Conservation (phyloP, 352 stramenopile species). For the Phytophthora pini region DNA sequence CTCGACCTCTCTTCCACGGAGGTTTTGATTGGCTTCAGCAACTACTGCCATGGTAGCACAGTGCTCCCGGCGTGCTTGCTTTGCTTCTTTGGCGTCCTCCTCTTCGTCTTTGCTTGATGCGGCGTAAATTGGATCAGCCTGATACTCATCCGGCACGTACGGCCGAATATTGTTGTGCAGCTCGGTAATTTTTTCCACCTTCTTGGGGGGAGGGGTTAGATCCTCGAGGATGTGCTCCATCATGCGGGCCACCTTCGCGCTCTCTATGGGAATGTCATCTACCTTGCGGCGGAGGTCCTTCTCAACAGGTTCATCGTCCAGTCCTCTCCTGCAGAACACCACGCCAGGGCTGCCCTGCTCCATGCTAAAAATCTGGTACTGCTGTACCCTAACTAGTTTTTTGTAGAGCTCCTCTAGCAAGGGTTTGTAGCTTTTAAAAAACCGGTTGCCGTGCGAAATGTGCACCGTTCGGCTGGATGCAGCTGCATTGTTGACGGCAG, state of each 20-base stretch:
- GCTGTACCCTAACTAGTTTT: constrained; percentile 4
- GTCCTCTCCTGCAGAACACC: constrained; percentile 3
- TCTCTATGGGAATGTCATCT: too few species aligned
- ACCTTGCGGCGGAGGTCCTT: constrained; percentile 15
- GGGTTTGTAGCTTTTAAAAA: constrained; percentile 15
- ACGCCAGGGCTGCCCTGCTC: neutral
- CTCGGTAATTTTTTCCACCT: too few species aligned
- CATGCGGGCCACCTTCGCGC: too few species aligned
- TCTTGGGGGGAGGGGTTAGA: too few species aligned
- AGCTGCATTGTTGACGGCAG: neutral
- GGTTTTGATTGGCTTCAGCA: neutral
- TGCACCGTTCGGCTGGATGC: neutral
- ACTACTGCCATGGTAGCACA: neutral
- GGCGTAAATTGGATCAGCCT: constrained; percentile 1
- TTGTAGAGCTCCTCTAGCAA: constrained; percentile 13
- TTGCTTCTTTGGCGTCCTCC: neutral
- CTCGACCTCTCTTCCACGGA: neutral
- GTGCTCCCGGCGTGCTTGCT: neutral
- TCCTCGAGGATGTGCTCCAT: too few species aligned
- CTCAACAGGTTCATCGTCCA: neutral
- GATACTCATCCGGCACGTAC: constrained; percentile 14
- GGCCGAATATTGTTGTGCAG: neutral
- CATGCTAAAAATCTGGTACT: constrained; percentile 23
- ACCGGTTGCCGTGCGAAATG: neutral
- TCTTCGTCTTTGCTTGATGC: constrained; percentile 2